A percentile compares a stretch with the other conserved stretches of the same genome.
These are phyloP conservation scores for Cenococcum geophilum DNA, from an alignment of 495 filamentous ascomycete species.

Conservation along the genomic window DNA sequence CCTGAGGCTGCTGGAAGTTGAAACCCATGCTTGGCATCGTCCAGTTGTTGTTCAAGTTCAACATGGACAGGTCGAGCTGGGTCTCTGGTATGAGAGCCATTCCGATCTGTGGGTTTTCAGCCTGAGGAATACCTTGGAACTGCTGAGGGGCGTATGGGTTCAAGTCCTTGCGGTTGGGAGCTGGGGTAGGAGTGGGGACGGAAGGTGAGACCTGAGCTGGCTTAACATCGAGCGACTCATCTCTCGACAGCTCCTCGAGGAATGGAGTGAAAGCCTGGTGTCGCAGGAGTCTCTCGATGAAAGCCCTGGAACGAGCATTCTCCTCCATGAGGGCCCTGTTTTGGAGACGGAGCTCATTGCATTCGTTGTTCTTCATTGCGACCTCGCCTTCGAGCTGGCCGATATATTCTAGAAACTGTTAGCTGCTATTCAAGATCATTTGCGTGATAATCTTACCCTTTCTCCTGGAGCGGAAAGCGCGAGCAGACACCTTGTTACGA, in stretches of 20 bases:
- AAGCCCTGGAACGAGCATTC: constrained; percentile 67
- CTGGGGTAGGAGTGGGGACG: constrained; percentile 29
- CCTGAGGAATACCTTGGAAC: constrained; percentile 50
- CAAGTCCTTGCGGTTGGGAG: constrained; percentile 23
- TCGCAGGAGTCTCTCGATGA: constrained; percentile 77
- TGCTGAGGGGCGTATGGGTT: constrained; percentile 51
- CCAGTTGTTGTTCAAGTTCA: constrained; percentile 49
- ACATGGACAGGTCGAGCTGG: constrained; percentile 58
- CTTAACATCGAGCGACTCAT: constrained; percentile 29
- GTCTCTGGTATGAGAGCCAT: constrained; percentile 73
- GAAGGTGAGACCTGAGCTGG: constrained; percentile 13
- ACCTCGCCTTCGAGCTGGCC: constrained; percentile 83
- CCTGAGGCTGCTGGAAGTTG: constrained; percentile 61
- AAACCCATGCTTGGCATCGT: constrained; percentile 52
- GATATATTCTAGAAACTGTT: constrained; percentile 76
- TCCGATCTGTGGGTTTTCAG: constrained; percentile 46
- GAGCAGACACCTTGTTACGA: constrained; percentile 95
- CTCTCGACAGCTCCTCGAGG: constrained; percentile 57
- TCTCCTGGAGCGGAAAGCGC: constrained; percentile 88
- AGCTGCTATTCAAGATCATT: constrained; percentile 36
- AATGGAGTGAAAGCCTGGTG: constrained; percentile 80
- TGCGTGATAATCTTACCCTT: constrained; percentile 65
- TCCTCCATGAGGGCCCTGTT: constrained; percentile 72
- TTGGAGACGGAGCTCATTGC: constrained; percentile 61
- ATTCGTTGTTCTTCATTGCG: constrained; percentile 61